Evolutionary conservation across 345 rosid genomes (phyloP).

Genomic region (Barbarea vulgaris): DNA sequence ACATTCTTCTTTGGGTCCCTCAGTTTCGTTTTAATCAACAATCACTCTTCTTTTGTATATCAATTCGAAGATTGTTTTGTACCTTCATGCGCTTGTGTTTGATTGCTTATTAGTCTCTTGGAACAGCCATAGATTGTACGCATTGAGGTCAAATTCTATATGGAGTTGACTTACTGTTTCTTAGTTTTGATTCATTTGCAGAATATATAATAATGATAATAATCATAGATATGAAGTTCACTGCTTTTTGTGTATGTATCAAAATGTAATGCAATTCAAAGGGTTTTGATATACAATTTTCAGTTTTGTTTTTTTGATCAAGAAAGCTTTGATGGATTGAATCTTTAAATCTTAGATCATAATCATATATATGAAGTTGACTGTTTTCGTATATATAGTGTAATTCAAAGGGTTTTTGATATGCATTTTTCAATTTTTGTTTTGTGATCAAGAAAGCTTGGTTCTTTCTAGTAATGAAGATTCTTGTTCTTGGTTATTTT

Average conservation of each 20-base stretch:
- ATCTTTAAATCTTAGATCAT: not conserved
- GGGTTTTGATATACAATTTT: not conserved
- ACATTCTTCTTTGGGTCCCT: not conserved
- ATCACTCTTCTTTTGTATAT: not conserved
- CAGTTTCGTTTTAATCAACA: not conserved
- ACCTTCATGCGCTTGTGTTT: not conserved
- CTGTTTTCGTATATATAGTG: not conserved
- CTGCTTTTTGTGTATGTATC: not conserved
- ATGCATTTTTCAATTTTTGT: not conserved
- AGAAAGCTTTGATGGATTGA: constrained; percentile 18
- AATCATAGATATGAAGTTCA: not conserved
- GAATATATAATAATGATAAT: no score
- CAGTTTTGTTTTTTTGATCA: not conserved
- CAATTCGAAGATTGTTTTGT: not conserved
- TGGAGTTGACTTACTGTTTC: not conserved
- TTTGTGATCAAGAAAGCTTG: constrained; percentile 23
- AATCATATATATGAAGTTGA: not conserved
- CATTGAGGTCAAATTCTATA: not conserved
- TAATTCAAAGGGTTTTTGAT: not conserved
- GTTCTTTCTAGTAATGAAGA: constrained; percentile 5
- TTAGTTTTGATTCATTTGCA: not conserved
- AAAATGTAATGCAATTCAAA: not conserved
- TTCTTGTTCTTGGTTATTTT: not conserved
- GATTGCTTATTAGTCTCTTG: not conserved
- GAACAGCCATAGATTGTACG: not conserved